Evolutionary conservation across 75 land plant genomes (phyloP).

Genomic region (Sequoia sempervirens): DNA sequence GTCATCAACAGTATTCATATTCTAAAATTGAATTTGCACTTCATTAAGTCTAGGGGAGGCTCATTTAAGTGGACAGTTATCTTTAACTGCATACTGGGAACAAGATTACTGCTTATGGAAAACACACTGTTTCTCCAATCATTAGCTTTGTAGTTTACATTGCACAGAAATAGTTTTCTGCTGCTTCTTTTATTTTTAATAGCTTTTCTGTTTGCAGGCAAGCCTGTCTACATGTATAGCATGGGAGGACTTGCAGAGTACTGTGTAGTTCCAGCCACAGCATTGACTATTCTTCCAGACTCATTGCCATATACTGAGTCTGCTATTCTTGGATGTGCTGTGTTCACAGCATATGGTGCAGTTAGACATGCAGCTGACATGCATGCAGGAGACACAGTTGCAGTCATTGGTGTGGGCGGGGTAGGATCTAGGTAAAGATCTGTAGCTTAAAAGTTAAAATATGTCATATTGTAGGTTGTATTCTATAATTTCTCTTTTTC

Average conservation of each 20-base stretch:
- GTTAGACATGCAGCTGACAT: conserved; percentile 95
- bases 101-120: neutral
- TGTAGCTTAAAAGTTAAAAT: neutral
- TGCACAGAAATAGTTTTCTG: neutral
- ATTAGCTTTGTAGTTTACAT: neutral
- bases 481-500: neutral
- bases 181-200: neutral
- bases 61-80: neutral
- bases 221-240: conserved; percentile 94
- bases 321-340: conserved; percentile 93
- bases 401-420: conserved; percentile 93
- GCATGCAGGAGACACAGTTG: conserved; percentile 88
- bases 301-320: conserved; percentile 87
- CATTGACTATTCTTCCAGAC: conserved; percentile 57
- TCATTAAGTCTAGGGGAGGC: neutral
- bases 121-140: neutral
- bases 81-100: neutral
- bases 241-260: conserved; percentile 99
- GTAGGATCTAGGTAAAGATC: conserved; percentile 85
- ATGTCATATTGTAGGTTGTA: neutral
- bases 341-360: conserved; percentile 97
- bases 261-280: conserved; percentile 92
- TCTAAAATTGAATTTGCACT: neutral
- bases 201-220: conserved; percentile 44
- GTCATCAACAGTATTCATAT: neutral